These are phyloP conservation scores for Hygrophorus pudorinus DNA, from an alignment of 768 basidiomycete genomes.

Conservation along the genomic window DNA sequence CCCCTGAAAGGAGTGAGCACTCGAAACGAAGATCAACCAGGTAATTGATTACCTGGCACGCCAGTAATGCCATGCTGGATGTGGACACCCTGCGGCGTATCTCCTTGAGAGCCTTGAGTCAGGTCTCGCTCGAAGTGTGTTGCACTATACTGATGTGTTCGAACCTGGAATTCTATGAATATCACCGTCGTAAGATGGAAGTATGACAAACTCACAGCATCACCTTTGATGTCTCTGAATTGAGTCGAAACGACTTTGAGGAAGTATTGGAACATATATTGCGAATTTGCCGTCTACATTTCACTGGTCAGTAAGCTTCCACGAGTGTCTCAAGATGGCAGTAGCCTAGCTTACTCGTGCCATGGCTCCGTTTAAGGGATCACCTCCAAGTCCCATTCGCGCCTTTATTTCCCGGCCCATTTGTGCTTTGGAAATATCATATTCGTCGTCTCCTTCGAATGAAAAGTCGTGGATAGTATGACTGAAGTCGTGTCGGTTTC, in stretches of 20 bases:
- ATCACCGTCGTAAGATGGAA: not conserved
- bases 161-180: conserved; percentile 35
- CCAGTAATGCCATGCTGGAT: conserved; percentile 68
- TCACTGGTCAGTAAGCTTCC: not conserved
- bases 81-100: conserved; percentile 53
- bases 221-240: conserved; percentile 75
- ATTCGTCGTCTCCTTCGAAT: conserved; percentile 81
- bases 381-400: conserved; percentile 58
- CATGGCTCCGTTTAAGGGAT: conserved; percentile 67
- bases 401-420: conserved; percentile 54
- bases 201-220: conserved; percentile 37
- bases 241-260: conserved; percentile 96
- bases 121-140: conserved; percentile 96
- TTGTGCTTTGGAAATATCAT: conserved; percentile 55
- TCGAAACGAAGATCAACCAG: not conserved
- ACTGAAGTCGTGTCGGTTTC: conserved; percentile 87
- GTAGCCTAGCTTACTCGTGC: conserved; percentile 33
- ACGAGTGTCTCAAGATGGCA: not conserved
- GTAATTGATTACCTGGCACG: conserved; percentile 40
- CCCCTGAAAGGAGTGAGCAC: conserved; percentile 32
- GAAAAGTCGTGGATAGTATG: conserved; percentile 75
- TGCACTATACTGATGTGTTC: conserved; percentile 90
- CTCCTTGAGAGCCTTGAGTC: conserved; percentile 44
- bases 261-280: conserved; percentile 99
- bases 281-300: conserved; percentile 57